These are phyloP conservation scores for Suillus discolor DNA, from an alignment of 768 basidiomycete genomes.

Conservation along the genomic window DNA sequence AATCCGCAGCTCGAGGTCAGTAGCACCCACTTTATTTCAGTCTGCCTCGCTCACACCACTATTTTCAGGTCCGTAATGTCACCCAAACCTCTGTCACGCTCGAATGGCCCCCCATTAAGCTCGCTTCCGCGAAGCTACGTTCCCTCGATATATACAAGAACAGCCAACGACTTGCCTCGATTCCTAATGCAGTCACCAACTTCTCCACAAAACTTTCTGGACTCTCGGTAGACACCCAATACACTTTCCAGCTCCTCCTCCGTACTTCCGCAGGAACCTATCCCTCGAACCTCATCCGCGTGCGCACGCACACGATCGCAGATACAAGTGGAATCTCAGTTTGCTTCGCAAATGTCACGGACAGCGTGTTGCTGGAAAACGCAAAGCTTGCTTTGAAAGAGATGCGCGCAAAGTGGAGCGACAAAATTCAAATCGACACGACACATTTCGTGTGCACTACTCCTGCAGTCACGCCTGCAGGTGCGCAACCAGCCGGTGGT, in stretches of 20 bases:
- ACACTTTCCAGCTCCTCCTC: conserved; percentile 92
- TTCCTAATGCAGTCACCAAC: conserved; percentile 80
- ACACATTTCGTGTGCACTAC: conserved; percentile 98
- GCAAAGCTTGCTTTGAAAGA: conserved; percentile 78
- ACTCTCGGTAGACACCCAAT: conserved; percentile 80
- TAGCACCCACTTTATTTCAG: neutral
- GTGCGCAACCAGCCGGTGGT: conserved; percentile 57
- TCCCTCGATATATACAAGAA: conserved; percentile 94
- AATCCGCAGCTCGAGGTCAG: conserved; percentile 75
- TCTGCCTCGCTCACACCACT: conserved; percentile 2
- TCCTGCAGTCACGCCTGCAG: conserved; percentile 67
- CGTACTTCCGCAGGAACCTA: conserved; percentile 92
- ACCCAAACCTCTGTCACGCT: conserved; percentile 97
- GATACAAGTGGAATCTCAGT: conserved; percentile 95
- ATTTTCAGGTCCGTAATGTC: conserved; percentile 76
- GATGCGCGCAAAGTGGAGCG: conserved; percentile 90
- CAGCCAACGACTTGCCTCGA: conserved; percentile 82
- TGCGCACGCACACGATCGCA: conserved; percentile 91
- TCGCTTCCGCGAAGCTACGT: conserved; percentile 85
- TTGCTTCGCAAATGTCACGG: conserved; percentile 91
- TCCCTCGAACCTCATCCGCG: conserved; percentile 80
- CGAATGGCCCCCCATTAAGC: conserved; percentile 87
- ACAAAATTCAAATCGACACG: conserved; percentile 95
- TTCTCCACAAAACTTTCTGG: conserved; percentile 88
- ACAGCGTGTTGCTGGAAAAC: conserved; percentile 73